phyloP scores from a whole-genome alignment of 2,329 filamentous ascomycete genomes.

The Trichophaea hybrida region DNA sequence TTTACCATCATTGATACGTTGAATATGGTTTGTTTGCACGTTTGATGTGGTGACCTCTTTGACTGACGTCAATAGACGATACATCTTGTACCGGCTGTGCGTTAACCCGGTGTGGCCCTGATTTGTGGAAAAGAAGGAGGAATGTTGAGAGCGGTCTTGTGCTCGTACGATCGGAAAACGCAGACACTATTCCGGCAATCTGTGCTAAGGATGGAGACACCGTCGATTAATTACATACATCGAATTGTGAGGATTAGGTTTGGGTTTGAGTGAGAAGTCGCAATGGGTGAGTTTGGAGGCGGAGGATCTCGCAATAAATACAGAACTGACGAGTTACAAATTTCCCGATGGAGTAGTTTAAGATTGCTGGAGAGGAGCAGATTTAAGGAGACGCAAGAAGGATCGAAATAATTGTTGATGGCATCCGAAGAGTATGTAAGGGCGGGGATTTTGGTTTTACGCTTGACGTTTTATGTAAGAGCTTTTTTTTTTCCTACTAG shows the following conservation, averaged over 20 bases:
- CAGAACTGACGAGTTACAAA: too few species aligned
- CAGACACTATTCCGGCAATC: background rate
- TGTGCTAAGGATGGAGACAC: background rate
- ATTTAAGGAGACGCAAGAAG: too few species aligned
- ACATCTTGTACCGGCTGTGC: background rate
- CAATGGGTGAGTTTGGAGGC: too few species aligned
- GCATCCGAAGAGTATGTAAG: too few species aligned
- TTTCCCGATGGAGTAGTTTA: too few species aligned
- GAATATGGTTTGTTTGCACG: background rate
- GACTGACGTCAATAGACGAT: background rate
- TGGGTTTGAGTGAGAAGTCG: background rate
- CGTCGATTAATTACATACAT: background rate
- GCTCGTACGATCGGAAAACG: background rate
- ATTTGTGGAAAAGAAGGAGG: background rate
- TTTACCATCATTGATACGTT: background rate
- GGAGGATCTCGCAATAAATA: too few species aligned
- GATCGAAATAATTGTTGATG: too few species aligned
- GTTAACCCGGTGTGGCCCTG: background rate
- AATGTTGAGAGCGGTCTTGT: background rate
- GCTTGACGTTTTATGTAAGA: too few species aligned
- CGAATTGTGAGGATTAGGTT: background rate
- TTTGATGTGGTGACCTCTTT: background rate
- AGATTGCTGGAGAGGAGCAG: too few species aligned
- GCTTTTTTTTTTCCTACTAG: too few species aligned
- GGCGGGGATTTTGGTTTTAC: too few species aligned